These are phyloP conservation scores for Colletotrichum liriopes DNA, from an alignment of 2,329 filamentous ascomycete species.

Conservation along the genomic window DNA sequence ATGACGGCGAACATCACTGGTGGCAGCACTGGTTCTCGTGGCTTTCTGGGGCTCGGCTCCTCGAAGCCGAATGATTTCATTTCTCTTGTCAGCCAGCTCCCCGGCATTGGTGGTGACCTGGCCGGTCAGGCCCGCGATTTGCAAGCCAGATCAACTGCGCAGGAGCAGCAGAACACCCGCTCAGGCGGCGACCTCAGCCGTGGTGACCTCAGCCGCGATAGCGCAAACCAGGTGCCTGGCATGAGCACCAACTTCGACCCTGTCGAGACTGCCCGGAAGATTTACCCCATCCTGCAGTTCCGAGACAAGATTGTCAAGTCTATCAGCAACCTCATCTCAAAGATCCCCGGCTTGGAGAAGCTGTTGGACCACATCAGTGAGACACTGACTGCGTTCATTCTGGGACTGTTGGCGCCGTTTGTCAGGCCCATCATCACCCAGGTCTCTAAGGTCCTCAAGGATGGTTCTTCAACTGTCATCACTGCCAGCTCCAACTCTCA, in stretches of 20 bases:
- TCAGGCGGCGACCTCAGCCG: constrained; percentile 53
- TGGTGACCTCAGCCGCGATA: constrained; percentile 58
- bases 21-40: constrained; percentile 56
- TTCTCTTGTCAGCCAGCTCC: constrained; percentile 82
- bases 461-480: constrained; percentile 83
- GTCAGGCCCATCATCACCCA: constrained; percentile 91
- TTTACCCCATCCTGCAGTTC: constrained; percentile 96
- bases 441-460: constrained; percentile 87
- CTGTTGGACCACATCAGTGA: constrained; percentile 96
- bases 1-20: constrained; percentile 50
- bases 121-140: constrained; percentile 77
- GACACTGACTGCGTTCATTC: constrained; percentile 90
- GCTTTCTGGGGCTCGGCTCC: constrained; percentile 56
- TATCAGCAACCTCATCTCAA: constrained; percentile 88
- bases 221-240: constrained; percentile 76
- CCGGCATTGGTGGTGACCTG: constrained; percentile 76
- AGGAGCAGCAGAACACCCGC: constrained; percentile 65
- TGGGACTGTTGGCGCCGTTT: constrained; percentile 92
- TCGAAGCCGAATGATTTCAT: constrained; percentile 73
- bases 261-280: constrained; percentile 82
- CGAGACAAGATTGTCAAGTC: constrained; percentile 93
- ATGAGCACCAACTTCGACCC: constrained; percentile 85
- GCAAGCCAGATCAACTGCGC: constrained; percentile 72
- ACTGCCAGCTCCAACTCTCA: constrained; percentile 80
- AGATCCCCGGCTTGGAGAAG: constrained; percentile 90